Percentiles rank a stretch among this genome's conserved stretches.
Conservation (phyloP, 2,329 filamentous ascomycete species). For the Thyridium curvatum region DNA sequence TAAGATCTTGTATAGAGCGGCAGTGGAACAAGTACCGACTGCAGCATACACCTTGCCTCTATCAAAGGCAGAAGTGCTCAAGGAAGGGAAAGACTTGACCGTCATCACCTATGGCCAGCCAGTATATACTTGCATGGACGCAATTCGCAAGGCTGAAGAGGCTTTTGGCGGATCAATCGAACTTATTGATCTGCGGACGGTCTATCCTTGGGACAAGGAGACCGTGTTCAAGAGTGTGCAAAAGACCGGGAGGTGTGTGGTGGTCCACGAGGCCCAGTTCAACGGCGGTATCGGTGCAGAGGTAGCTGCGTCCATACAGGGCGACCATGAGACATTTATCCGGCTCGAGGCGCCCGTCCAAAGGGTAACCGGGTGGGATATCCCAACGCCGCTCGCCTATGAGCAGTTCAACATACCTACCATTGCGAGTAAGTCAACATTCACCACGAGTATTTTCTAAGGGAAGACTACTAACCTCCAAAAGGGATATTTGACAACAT, state of each 20-base stretch:
- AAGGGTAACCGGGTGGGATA: constrained; percentile 84
- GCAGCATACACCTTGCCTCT: constrained; percentile 77
- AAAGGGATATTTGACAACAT: constrained; percentile 67
- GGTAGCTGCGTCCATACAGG: constrained; percentile 82
- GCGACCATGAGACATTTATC: constrained; percentile 68
- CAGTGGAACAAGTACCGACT: constrained; percentile 83
- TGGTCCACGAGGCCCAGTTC: constrained; percentile 89
- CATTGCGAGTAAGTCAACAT: constrained; percentile 65
- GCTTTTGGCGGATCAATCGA: constrained; percentile 74
- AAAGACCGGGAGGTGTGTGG: constrained; percentile 79
- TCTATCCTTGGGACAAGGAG: constrained; percentile 88
- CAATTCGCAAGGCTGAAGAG: constrained; percentile 68
- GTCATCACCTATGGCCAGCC: constrained; percentile 87
- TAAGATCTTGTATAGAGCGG: constrained; percentile 85
- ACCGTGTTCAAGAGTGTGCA: constrained; percentile 75
- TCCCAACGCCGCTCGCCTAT: constrained; percentile 71
- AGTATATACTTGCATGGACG: constrained; percentile 73
- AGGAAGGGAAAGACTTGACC: constrained; percentile 73
- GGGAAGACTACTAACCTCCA: constrained; percentile 16
- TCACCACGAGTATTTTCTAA: background rate
- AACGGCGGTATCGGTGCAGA: constrained; percentile 87
- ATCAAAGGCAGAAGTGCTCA: constrained; percentile 78
- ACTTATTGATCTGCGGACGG: constrained; percentile 78
- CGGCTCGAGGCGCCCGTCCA: constrained; percentile 79
- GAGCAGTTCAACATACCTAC: constrained; percentile 81